Conservation (phyloP, 2,329 filamentous ascomycete species). For the Neofusicoccum sp. region DNA sequence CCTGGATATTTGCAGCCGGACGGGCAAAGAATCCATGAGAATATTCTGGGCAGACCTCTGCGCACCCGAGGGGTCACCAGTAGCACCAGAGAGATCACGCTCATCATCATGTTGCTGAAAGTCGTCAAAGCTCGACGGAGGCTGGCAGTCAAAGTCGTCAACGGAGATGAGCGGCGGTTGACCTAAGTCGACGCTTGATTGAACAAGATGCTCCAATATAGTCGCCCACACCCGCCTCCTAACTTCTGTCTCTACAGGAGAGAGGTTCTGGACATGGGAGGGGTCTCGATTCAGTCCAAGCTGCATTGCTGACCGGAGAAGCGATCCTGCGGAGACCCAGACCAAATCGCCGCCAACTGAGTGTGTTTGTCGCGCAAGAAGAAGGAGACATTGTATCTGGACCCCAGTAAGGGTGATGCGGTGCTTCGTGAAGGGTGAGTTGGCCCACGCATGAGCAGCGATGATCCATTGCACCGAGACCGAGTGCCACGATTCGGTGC, state of each 20-base stretch:
- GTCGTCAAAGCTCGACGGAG: slow-evolving; percentile 24
- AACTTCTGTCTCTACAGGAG: slow-evolving; percentile 39
- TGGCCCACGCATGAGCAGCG: slow-evolving; percentile 35
- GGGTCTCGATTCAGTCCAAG: slow-evolving; percentile 45
- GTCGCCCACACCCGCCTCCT: slow-evolving; percentile 47
- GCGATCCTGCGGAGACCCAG: slow-evolving; percentile 37
- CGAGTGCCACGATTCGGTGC: not conserved
- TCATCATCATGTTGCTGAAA: slow-evolving; percentile 22
- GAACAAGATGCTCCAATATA: slow-evolving; percentile 42
- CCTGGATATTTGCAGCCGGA: slow-evolving; percentile 23
- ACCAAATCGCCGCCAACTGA: slow-evolving; percentile 34
- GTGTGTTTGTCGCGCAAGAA: slow-evolving; percentile 34
- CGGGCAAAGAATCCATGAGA: slow-evolving; percentile 21
- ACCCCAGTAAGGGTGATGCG: slow-evolving; percentile 31
- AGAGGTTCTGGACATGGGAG: slow-evolving; percentile 33
- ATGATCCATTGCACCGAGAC: slow-evolving; percentile 21
- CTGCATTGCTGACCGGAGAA: slow-evolving; percentile 42
- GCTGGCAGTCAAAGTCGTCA: slow-evolving; percentile 33
- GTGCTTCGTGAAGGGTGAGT: slow-evolving; percentile 34
- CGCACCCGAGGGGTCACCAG: slow-evolving; percentile 19
- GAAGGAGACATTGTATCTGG: slow-evolving; percentile 35
- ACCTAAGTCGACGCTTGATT: slow-evolving; percentile 24
- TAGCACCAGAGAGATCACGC: no score
- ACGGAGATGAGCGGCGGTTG: slow-evolving; percentile 29
- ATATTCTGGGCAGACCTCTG: slow-evolving; percentile 26